Conservation (phyloP, 768 basidiomycete species). For the Psilocybe tampanensis region DNA sequence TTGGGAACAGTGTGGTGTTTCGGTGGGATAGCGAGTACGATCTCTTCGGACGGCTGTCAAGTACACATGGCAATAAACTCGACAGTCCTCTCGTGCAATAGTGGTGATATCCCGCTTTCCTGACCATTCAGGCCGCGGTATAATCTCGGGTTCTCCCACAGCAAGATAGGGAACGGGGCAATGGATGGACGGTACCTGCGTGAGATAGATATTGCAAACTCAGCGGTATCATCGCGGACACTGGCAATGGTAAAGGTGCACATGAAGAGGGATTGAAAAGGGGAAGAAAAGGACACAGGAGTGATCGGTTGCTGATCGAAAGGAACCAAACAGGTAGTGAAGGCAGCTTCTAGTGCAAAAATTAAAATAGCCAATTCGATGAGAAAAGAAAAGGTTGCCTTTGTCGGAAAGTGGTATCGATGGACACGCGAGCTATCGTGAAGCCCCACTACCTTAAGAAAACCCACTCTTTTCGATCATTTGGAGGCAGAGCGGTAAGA, state of each 20-base stretch:
- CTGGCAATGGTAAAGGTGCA: conserved; percentile 7
- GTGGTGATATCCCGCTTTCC: conserved; percentile 1
- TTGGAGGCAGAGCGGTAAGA: conserved; percentile 2
- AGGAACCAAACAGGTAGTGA: conserved; percentile 7
- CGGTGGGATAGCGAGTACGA: conserved; percentile 13
- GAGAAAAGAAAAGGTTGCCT: conserved; percentile 14
- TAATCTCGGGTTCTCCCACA: conserved; percentile 24
- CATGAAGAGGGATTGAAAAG: conserved; percentile 4
- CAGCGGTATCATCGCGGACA: not conserved
- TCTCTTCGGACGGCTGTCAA: conserved; percentile 19
- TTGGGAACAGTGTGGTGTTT: not conserved
- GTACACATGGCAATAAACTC: conserved; percentile 22
- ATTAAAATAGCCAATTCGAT: conserved; percentile 12
- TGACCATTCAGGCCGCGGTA: conserved; percentile 14
- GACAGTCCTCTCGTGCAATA: conserved; percentile 3
- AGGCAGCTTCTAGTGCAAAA: not conserved
- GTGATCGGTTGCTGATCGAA: conserved; percentile 13
- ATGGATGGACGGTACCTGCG: conserved; percentile 13
- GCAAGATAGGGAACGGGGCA: conserved; percentile 20
- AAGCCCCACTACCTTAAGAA: too few relatives aligned
- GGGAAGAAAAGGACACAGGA: conserved; percentile 10
- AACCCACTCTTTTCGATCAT: conserved; percentile 7
- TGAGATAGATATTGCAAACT: conserved; percentile 11
- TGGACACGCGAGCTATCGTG: not conserved
- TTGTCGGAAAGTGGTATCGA: conserved; percentile 1